Conservation (phyloP, 345 rosid species). For the thale cress (Arabidopsis thaliana) region DNA sequence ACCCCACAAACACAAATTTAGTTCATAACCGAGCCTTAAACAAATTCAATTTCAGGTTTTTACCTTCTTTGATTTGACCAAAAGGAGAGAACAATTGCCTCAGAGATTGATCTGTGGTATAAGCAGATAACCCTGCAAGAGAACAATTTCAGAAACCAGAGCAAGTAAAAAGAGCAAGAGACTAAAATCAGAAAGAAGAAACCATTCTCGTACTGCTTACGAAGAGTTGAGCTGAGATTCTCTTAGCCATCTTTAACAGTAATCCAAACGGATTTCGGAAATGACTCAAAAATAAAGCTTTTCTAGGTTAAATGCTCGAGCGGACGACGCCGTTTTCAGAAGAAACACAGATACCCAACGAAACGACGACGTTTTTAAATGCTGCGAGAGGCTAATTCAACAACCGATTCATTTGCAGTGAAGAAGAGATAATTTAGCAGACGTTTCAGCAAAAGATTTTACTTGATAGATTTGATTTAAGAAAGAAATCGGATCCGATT, state of each 20-base stretch:
- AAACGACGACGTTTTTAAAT: not conserved
- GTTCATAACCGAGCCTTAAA: conserved; percentile 22
- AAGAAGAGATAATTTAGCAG: not conserved
- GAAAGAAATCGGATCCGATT: not conserved
- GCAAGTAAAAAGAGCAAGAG: not conserved
- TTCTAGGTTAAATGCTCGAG: not conserved
- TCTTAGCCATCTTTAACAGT: conserved; percentile 47
- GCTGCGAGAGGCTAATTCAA: not conserved
- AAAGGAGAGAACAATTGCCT: conserved; percentile 59
- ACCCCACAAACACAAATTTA: not conserved
- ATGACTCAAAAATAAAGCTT: too few relatives aligned
- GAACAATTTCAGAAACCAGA: conserved; percentile 49
- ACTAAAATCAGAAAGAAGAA: conserved; percentile 46
- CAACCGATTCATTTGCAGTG: not conserved
- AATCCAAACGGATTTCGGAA: not conserved
- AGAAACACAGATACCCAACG: too few relatives aligned
- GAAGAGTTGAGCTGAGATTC: conserved; percentile 53
- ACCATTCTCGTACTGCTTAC: conserved; percentile 51
- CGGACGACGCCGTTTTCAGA: too few relatives aligned
- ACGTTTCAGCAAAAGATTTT: not conserved
- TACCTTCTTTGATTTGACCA: conserved; percentile 65
- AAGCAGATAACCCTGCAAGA: conserved; percentile 57
- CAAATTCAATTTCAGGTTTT: conserved; percentile 16
- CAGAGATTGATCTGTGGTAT: conserved; percentile 56
- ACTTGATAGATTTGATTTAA: not conserved